These are phyloP conservation scores for Eucalyptus pauciflora DNA, from an alignment of 345 rosid species.

Conservation along the genomic window DNA sequence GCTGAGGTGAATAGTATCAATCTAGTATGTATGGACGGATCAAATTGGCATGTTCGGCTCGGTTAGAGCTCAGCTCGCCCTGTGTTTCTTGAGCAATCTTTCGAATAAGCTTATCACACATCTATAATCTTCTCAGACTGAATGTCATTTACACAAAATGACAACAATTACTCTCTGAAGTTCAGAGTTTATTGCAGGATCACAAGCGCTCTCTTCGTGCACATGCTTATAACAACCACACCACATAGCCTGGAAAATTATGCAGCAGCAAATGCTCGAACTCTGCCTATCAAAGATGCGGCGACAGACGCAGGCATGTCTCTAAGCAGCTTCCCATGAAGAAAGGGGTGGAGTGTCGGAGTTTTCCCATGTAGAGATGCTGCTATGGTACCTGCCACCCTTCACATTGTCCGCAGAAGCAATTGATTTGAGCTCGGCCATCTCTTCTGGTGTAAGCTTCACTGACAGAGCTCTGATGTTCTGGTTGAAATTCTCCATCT, in stretches of 20 bases:
- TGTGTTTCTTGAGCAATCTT: background rate
- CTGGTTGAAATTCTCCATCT: too few relatives aligned
- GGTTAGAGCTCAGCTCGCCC: background rate
- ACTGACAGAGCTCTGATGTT: too few relatives aligned
- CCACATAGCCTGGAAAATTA: background rate
- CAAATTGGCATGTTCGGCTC: background rate
- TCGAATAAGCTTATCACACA: background rate
- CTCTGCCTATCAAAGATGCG: background rate
- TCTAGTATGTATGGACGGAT: too few relatives aligned
- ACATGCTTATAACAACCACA: background rate
- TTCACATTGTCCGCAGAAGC: too few relatives aligned
- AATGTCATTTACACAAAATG: background rate
- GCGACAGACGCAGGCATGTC: background rate
- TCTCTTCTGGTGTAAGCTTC: too few relatives aligned
- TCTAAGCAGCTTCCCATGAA: conserved; percentile 21
- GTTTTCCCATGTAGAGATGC: too few relatives aligned
- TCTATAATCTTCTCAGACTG: background rate
- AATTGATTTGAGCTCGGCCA: too few relatives aligned
- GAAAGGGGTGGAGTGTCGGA: conserved; percentile 10
- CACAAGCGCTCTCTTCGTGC: background rate
- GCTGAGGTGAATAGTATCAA: too few relatives aligned
- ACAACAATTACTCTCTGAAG: background rate
- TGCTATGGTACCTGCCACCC: too few relatives aligned
- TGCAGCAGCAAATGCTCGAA: background rate
- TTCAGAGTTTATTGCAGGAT: too few relatives aligned